Base-by-base conservation (phyloP, 108 stramenopile species). In the Cyclotella cryptica region DNA sequence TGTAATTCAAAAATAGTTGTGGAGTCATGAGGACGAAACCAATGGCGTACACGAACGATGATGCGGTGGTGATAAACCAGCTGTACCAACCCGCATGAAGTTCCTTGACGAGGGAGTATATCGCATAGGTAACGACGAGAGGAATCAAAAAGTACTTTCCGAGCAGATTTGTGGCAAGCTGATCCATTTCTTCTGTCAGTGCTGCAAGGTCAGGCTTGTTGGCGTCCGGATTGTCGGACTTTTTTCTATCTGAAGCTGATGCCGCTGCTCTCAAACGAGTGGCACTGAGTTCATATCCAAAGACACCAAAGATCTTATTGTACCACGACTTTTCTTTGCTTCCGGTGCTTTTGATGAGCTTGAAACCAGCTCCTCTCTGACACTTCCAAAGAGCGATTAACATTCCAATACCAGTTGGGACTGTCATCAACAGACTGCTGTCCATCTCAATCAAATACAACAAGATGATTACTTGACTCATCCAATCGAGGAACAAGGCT, bases 21-120 rank as follows among this genome's bases (percentile, higher is more conserved):
- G 96, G 96, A 9, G 92, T 93, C 94, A 96, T 95, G 18, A 96
- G 79, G 24, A 91, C 91, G 80, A 97, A 95, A 41, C 94, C 94
- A 24, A 95, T 72, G 13, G 90, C 92, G 63, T 90, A 95, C 10
- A 96, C 93, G 17, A 88, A 92, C 24, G 90, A 89, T 19, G 91
- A 91, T n/a, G 92, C 90, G 12, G 95, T 88, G 49, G 90, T 91
- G 41, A 98, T 85, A 19, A 95, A 77, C 96, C 96, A 98, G 29
- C 89, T 90, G 77, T 95, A 97, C 97, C 97, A 98, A 7, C 92
- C 88, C 21, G 72, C 54, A 51, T 97, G 93, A 43, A 86, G 80
- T 63, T 95, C 91, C 19, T 77, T 82, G 18, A 92, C 62, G 12
- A 97, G 65, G 1, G 92, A 89, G 71, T 92, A 89, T 22, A 89